Evolutionary conservation across 2,329 filamentous ascomycete species (phyloP).

Genomic region (Diplodia sapinea): DNA sequence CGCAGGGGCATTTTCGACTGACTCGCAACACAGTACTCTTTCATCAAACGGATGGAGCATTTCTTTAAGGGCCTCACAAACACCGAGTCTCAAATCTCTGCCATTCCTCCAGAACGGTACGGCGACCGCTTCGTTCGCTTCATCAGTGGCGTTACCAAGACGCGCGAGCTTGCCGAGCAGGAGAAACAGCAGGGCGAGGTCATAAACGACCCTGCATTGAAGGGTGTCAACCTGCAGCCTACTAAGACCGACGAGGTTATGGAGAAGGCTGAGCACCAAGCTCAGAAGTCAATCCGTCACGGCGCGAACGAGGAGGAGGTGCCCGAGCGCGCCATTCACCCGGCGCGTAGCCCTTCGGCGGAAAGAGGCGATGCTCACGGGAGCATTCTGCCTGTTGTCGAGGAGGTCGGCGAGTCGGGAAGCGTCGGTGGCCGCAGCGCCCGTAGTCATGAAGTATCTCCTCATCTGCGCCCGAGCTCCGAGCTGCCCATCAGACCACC

Average conservation of each 20-base stretch:
- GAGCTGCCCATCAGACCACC: slow-evolving; percentile 45
- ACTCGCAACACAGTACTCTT: slow-evolving; percentile 71
- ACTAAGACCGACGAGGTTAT: slow-evolving; percentile 61
- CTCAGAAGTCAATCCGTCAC: slow-evolving; percentile 62
- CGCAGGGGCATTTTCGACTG: slow-evolving; percentile 34
- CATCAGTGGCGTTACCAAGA: slow-evolving; percentile 88
- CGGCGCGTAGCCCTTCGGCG: slow-evolving; percentile 62
- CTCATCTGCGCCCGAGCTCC: slow-evolving; percentile 29
- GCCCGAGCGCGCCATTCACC: slow-evolving; percentile 66
- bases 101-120: slow-evolving; percentile 86
- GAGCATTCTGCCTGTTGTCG: slow-evolving; percentile 78
- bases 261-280: slow-evolving; percentile 65
- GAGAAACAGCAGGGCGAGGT: slow-evolving; percentile 47
- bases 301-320: slow-evolving; percentile 60
- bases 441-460: slow-evolving; percentile 37
- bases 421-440: slow-evolving; percentile 67
- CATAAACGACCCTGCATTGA: slow-evolving; percentile 46
- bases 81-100: slow-evolving; percentile 87
- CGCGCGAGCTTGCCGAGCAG: slow-evolving; percentile 77
- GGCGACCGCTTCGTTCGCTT: slow-evolving; percentile 94
- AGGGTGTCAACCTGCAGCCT: slow-evolving; percentile 47
- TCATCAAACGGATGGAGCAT: slow-evolving; percentile 92
- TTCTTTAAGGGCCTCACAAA: slow-evolving; percentile 93
- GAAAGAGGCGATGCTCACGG: slow-evolving; percentile 63
- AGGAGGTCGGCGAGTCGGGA: slow-evolving; percentile 81